Conservation (phyloP, 2,329 filamentous ascomycete species). For the Pseudogymnoascus sp. region DNA sequence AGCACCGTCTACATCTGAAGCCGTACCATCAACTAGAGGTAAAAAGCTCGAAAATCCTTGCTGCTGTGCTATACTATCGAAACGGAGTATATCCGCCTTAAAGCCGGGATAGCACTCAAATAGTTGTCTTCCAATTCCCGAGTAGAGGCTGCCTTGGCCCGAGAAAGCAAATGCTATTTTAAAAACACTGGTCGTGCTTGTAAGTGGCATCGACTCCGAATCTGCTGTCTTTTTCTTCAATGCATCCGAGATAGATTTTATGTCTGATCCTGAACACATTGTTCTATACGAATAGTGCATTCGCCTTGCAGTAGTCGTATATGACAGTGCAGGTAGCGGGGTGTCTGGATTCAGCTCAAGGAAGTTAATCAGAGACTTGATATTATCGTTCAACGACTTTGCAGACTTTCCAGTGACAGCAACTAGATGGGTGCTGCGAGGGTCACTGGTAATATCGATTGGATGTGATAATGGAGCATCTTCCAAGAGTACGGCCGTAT, state of each 20-base stretch:
- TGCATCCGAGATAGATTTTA: slow-evolving; percentile 19
- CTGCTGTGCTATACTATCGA: neutral
- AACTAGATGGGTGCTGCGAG: slow-evolving; percentile 37
- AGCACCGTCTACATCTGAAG: slow-evolving; percentile 34
- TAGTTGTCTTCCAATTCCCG: neutral
- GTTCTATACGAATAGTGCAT: slow-evolving; percentile 52
- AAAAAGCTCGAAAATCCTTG: slow-evolving; percentile 12
- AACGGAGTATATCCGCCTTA: neutral
- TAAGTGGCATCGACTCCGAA: slow-evolving; percentile 38
- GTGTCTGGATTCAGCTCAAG: slow-evolving; percentile 22
- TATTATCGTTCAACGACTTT: slow-evolving; percentile 24
- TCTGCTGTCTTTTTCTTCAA: slow-evolving; percentile 30
- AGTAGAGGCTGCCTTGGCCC: slow-evolving; percentile 34
- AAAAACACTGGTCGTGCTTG: neutral
- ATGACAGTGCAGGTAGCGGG: slow-evolving; percentile 15
- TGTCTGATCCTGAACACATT: slow-evolving; percentile 38
- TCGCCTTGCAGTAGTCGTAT: slow-evolving; percentile 35
- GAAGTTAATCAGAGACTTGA: slow-evolving; percentile 21
- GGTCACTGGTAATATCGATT: slow-evolving; percentile 28
- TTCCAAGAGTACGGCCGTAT: slow-evolving; percentile 22
- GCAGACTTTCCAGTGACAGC: slow-evolving; percentile 41
- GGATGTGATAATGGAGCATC: slow-evolving; percentile 17
- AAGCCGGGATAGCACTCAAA: slow-evolving; percentile 32
- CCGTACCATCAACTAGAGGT: slow-evolving; percentile 38
- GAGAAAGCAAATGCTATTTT: slow-evolving; percentile 26